A percentile compares a stretch with the other conserved stretches of the same genome.
phyloP scores from a whole-genome alignment of 805 yeast species.

The Metschnikowia hibisci region DNA sequence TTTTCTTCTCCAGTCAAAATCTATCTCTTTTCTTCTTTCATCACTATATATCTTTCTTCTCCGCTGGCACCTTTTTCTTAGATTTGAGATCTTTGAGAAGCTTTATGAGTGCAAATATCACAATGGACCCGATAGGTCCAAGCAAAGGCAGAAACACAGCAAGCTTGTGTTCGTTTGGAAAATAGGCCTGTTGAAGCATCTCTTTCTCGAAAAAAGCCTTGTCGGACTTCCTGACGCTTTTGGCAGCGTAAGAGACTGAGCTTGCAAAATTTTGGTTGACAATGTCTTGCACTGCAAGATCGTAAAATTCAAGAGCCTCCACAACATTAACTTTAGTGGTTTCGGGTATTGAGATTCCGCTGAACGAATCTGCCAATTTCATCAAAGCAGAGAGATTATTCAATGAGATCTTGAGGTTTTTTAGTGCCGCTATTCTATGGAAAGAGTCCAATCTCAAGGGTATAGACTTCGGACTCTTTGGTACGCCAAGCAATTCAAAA shows the following conservation, averaged over 20 bases:
- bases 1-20: constrained; percentile 6
- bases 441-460: constrained; percentile 61
- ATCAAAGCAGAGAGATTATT: constrained; percentile 71
- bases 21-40: constrained; percentile 4
- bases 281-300: constrained; percentile 29
- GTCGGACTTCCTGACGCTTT: constrained; percentile 59
- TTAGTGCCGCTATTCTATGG: constrained; percentile 53
- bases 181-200: constrained; percentile 92
- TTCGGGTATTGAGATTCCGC: constrained; percentile 80
- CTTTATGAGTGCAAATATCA: constrained; percentile 48
- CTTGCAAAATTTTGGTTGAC: constrained; percentile 27
- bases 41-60: constrained; percentile 2
- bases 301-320: constrained; percentile 43
- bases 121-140: constrained; percentile 78
- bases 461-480: constrained; percentile 54
- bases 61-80: constrained; percentile 12
- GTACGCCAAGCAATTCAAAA: constrained; percentile 68
- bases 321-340: constrained; percentile 58
- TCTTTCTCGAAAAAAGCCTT: constrained; percentile 88
- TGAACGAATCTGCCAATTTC: constrained; percentile 63
- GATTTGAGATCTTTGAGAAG: constrained; percentile 43
- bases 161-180: constrained; percentile 92
- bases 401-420: constrained; percentile 58
- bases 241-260: constrained; percentile 39
- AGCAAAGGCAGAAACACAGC: constrained; percentile 89